phyloP scores from a whole-genome alignment of 2,329 filamentous ascomycete species.

The Verticillium longisporum region DNA sequence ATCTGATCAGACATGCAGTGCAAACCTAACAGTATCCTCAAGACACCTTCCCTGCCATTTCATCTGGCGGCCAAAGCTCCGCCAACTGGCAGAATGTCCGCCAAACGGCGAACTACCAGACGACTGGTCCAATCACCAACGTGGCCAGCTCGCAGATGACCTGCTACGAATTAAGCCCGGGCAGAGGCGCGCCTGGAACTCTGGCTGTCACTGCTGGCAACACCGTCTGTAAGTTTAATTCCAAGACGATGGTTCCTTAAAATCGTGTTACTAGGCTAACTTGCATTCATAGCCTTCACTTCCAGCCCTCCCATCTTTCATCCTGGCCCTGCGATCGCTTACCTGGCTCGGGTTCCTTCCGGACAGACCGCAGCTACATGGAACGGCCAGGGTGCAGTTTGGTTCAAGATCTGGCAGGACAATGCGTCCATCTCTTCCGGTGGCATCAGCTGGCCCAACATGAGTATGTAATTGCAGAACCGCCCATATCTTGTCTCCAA shows the following conservation, averaged over 20 bases:
- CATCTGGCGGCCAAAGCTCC: constrained; percentile 21
- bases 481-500: no score
- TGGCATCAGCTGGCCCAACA: constrained; percentile 26
- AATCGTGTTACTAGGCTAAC: background rate
- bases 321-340: constrained; percentile 28
- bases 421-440: constrained; percentile 26
- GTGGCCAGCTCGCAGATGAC: constrained; percentile 39
- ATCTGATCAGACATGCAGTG: no score
- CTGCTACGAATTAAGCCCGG: constrained; percentile 39
- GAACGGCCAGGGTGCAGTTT: constrained; percentile 24
- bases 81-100: constrained; percentile 39
- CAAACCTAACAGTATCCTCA: background rate
- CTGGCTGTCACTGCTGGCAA: constrained; percentile 21
- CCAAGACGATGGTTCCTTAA: background rate
- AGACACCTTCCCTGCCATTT: constrained; percentile 36
- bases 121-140: constrained; percentile 40
- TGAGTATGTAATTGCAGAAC: constrained; percentile 8
- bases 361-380: constrained; percentile 23
- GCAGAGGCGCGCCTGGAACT: constrained; percentile 33
- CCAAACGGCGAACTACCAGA: constrained; percentile 42
- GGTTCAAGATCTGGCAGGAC: constrained; percentile 31
- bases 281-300: constrained; percentile 21
- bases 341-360: constrained; percentile 27
- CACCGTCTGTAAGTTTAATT: constrained; percentile 13
- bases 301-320: constrained; percentile 28